Evolutionary conservation across 192 early-diverging fungal genomes (phyloP), one percentile per base, ranked within the genome.

Genomic region (Linnemannia exigua): DNA sequence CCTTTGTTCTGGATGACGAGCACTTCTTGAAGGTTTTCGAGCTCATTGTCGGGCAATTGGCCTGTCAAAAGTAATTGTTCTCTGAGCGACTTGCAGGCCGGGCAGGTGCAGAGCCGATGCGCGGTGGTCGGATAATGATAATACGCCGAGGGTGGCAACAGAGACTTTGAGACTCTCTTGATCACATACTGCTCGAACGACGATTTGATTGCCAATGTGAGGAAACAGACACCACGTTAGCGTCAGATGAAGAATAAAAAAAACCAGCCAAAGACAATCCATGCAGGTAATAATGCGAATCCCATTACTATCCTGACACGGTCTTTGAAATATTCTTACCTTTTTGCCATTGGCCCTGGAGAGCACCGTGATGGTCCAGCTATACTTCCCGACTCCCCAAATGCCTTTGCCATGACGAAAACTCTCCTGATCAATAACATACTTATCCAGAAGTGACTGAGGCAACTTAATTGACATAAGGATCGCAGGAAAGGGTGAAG

Each of bases 41-140:
- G 41, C 19, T 79, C 77, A 17, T 63, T 72, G 15, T 75, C 51
- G 16, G 76, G 68, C 47, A 86, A 38, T 70, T 86, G 84, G 25
- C 84, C 84, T 15, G 84, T 69, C 70, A 73, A 36, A 11, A 86
- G 54, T 8, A 86, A 75, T 44, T 80, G 78, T 12, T 86, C 84
- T n/a, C 84, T 74, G 38, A 69, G 75, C 2, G 84, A 79, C 38
- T 79, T 86, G 78, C 84, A 86, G 12, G 84, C 84, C 1, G 84
- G 84, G 46, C 84, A 86, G 31, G 84, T 86, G 48, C 84, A 86
- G 20, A 86, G 79, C 37, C 41, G 74, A 63, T 86, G 84, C 8
- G 84, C 84, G 19, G 84, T 86, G 25, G 84, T 86, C 33, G 84
- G 84, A 17, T 86, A 86, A n/a, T 80, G 84, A 44, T 86, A 86